phyloP scores from a whole-genome alignment of 306 rosid species.

The Trifolium dubium region DNA sequence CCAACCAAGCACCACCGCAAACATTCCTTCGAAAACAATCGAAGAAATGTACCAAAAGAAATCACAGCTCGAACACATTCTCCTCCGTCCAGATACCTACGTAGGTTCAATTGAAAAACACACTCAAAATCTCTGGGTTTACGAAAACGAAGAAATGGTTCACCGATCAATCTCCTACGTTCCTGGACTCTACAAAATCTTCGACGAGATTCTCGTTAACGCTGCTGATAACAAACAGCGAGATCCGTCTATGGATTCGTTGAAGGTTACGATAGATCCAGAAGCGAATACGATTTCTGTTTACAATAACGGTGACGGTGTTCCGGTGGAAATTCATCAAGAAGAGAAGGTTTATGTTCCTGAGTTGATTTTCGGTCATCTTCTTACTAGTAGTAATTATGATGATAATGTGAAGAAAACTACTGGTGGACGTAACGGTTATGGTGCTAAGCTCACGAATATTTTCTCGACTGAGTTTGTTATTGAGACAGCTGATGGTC shows the following conservation, averaged over 20 bases:
- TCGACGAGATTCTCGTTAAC: slow-evolving; percentile 90
- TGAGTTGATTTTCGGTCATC: slow-evolving; percentile 87
- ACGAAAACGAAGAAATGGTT: slow-evolving; percentile 70
- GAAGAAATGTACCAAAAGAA: slow-evolving; percentile 94
- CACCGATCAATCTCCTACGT: slow-evolving; percentile 73
- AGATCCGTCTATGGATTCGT: slow-evolving; percentile 72
- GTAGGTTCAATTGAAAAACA: slow-evolving; percentile 91
- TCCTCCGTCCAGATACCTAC: slow-evolving; percentile 94
- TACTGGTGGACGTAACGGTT: slow-evolving; percentile 92
- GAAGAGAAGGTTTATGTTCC: slow-evolving; percentile 96
- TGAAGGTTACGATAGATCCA: slow-evolving; percentile 68
- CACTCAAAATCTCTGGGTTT: slow-evolving; percentile 85
- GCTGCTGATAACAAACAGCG: slow-evolving; percentile 98
- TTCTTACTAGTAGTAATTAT: slow-evolving; percentile 88
- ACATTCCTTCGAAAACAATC: slow-evolving; percentile 68
- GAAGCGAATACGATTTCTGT: slow-evolving; percentile 64
- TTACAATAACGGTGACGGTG: slow-evolving; percentile 84
- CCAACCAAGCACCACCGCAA: slow-evolving; percentile 65
- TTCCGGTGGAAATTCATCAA: slow-evolving; percentile 90
- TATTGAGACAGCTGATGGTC: slow-evolving; percentile 93
- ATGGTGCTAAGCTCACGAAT: slow-evolving; percentile 93
- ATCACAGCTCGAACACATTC: slow-evolving; percentile 92
- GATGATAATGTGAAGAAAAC: slow-evolving; percentile 86
- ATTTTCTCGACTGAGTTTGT: slow-evolving; percentile 86
- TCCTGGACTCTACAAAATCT: slow-evolving; percentile 93